These are phyloP conservation scores for Bocquillonia castaneifolia DNA, from an alignment of 441 rosid genomes.

Conservation along the genomic window DNA sequence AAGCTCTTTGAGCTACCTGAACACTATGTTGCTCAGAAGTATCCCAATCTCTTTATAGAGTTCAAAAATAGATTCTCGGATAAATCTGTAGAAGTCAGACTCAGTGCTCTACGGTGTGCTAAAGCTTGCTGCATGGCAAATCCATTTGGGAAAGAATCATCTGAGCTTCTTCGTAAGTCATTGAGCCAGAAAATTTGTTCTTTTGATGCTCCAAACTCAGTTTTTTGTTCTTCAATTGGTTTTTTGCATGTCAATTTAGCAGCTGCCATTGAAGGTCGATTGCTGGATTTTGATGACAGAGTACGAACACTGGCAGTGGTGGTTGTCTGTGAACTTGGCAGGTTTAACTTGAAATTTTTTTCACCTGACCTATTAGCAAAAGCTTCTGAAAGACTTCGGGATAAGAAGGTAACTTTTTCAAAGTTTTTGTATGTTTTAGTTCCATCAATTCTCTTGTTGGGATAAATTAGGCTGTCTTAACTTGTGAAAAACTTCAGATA, in stretches of 20 bases:
- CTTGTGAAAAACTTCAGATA: conserved; percentile 35
- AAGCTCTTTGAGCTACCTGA: conserved; percentile 63
- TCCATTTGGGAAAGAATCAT: conserved; percentile 53
- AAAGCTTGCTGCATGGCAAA: conserved; percentile 64
- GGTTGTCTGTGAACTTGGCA: conserved; percentile 76
- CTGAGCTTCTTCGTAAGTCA: conserved; percentile 61
- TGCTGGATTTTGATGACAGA: conserved; percentile 81
- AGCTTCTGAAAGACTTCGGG: conserved; percentile 80
- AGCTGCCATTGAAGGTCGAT: conserved; percentile 75
- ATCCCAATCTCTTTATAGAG: conserved; percentile 64
- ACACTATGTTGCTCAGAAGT: conserved; percentile 45
- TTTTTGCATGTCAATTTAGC: conserved; percentile 26
- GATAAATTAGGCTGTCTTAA: background rate
- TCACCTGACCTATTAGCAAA: conserved; percentile 54
- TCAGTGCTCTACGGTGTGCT: conserved; percentile 64
- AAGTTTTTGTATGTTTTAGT: background rate
- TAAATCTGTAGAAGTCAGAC: conserved; percentile 88
- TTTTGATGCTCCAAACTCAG: conserved; percentile 19
- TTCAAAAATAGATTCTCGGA: conserved; percentile 86
- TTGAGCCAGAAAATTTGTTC: conserved; percentile 15
- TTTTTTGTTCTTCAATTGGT: conserved; percentile 25
- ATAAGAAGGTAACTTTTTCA: conserved; percentile 68
- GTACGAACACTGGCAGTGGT: conserved; percentile 77
- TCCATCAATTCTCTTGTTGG: background rate
- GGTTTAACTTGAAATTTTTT: conserved; percentile 45